Evolutionary conservation across 1,284 basidiomycete species (phyloP).

Genomic region (Trichosporon inkin): DNA sequence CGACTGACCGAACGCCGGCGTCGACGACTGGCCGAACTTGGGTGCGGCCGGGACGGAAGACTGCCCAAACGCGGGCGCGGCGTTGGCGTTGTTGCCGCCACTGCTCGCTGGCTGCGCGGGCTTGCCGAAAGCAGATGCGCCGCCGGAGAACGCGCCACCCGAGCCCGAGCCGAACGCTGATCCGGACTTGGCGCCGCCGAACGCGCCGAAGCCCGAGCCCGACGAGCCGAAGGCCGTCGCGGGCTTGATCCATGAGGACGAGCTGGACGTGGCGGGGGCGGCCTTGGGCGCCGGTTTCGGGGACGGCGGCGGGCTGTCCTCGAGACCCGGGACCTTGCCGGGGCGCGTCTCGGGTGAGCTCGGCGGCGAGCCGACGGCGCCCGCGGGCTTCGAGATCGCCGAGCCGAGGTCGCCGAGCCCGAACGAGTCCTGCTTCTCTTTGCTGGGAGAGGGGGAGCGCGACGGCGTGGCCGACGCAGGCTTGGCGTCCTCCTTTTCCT

Average conservation of each 20-base stretch:
- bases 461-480: not conserved
- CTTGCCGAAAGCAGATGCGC: constrained; percentile 2
- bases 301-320: constrained; percentile 22
- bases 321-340: constrained; percentile 20
- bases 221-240: constrained; percentile 40
- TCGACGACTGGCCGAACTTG: constrained; percentile 14
- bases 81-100: not conserved
- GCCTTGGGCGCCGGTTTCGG: constrained; percentile 19
- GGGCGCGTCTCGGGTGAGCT: constrained; percentile 22
- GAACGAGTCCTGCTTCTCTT: constrained; percentile 34
- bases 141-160: not conserved
- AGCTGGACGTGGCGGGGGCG: constrained; percentile 13
- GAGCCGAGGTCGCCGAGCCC: constrained; percentile 39
- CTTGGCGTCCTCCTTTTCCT: not conserved
- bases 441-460: not conserved
- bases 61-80: constrained; percentile 10
- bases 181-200: constrained; percentile 19
- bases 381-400: constrained; percentile 29
- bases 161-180: constrained; percentile 6
- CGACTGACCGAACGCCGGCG: not conserved
- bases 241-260: constrained; percentile 42
- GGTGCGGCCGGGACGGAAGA: constrained; percentile 6
- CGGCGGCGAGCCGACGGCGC: constrained; percentile 34
- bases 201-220: constrained; percentile 28
- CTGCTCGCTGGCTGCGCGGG: constrained; percentile 12